Evolutionary conservation across 2,329 filamentous ascomycete genomes (phyloP), one percentile per base, ranked within the genome.

Genomic region (Zasmidium cellare): DNA sequence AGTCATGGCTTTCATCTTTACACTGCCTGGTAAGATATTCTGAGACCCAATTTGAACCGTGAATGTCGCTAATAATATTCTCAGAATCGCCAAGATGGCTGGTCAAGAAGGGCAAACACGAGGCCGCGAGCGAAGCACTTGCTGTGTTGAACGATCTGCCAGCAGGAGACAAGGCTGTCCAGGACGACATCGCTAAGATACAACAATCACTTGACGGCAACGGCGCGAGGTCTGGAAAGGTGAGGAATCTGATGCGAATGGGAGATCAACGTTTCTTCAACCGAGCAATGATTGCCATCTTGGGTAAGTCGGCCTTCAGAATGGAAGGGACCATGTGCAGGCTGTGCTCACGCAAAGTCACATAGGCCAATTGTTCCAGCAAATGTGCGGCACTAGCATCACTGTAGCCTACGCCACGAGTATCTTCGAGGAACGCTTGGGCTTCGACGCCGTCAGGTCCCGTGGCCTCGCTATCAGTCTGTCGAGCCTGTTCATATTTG

Each of bases 1-100:
- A 3, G 45, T 35, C 20, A 38, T 54, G 67, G 70, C 76, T 24
- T 58, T 80, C 44, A 80, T 81, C 28, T 47, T 18, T 23, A 57
- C 25, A 16, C 9, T 57, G 2, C 58, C 25, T 6, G 25, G 25
- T 28, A 28, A 6, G 11, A 11, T 11, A 6, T 28, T 11, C 25
- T 6, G 11, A 6, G 6, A 5, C 25, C 11, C 25, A 5, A 28
- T 28, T 28, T 11, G 25, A 28, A 28, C 11, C 5, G 25, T n/a
- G n/a, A n/a, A n/a, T 28, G 25, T 5, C 25, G 11, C 25, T 28
- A 11, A 28, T 28, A 5, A 28, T 28, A 28, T 11, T 28, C 25
- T 5, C 57, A 3, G 53, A 59, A 41, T 65, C 22, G 57, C 60
- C 65, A 2, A 57, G 66, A 25, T 70, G 63, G 62, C 52, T 65